Evolutionary conservation across 2,329 filamentous ascomycete species (phyloP).

Genomic region (Aureobasidium zeae): DNA sequence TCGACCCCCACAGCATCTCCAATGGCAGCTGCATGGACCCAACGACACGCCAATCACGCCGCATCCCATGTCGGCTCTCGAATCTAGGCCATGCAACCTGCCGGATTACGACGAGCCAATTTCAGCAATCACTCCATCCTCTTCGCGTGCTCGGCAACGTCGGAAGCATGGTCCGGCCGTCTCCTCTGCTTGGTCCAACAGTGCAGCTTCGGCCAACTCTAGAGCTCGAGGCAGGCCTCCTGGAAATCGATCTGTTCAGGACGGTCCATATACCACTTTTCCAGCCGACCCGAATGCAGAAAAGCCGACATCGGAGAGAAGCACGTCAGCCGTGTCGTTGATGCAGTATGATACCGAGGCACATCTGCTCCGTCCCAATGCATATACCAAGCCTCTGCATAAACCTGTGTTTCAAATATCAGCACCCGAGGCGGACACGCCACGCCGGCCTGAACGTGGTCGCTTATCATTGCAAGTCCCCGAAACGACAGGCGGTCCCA

Average conservation of each 20-base stretch:
- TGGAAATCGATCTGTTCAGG: conserved; percentile 56
- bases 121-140: conserved; percentile 62
- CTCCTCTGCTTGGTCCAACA: conserved; percentile 79
- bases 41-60: conserved; percentile 34
- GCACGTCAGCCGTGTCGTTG: conserved; percentile 8
- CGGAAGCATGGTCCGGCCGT: conserved; percentile 75
- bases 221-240: conserved; percentile 75
- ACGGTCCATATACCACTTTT: conserved; percentile 61
- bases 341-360: conserved; percentile 4
- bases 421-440: conserved; percentile 1
- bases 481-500: conserved; percentile 49
- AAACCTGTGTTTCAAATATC: conserved; percentile 12
- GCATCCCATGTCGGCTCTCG: conserved; percentile 71
- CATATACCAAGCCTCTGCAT: conserved; percentile 22
- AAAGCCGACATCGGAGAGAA: conserved; percentile 2
- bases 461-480: conserved; percentile 47
- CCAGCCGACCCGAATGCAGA: conserved; percentile 46
- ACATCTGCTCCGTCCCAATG: conserved; percentile 29
- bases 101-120: conserved; percentile 52
- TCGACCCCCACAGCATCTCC: conserved; percentile 31
- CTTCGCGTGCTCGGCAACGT: conserved; percentile 42
- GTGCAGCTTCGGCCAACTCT: conserved; percentile 48
- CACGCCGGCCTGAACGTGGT: conserved; percentile 7
- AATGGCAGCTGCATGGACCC: conserved; percentile 25
- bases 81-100: conserved; percentile 47